These are phyloP conservation scores for Paraurostyla sp. DNA, from an alignment of 73 alveolate species.

Conservation along the genomic window DNA sequence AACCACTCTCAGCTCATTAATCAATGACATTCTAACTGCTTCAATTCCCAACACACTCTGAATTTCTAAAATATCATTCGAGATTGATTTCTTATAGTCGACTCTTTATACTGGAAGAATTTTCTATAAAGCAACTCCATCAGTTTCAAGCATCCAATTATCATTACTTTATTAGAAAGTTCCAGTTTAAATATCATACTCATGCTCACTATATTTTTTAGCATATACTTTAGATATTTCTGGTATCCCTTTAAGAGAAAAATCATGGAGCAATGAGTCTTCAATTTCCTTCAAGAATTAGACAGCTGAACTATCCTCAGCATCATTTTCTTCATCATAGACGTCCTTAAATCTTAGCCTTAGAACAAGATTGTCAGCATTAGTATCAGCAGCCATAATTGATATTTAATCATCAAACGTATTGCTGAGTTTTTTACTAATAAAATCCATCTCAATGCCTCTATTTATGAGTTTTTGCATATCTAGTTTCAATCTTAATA, in stretches of 20 bases:
- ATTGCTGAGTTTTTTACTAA: conserved; percentile 79
- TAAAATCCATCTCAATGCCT: conserved; percentile 80
- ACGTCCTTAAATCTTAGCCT: conserved; percentile 83
- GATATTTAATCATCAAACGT: conserved; percentile 66
- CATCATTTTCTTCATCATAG: conserved; percentile 68
- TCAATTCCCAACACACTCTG: conserved; percentile 89
- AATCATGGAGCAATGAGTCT: conserved; percentile 83
- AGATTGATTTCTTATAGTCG: conserved; percentile 85
- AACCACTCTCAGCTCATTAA: conserved; percentile 93
- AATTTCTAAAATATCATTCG: conserved; percentile 92
- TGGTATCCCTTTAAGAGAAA: conserved; percentile 93
- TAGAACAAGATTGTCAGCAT: conserved; percentile 80
- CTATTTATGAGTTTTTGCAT: conserved; percentile 73
- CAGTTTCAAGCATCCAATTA: conserved; percentile 98
- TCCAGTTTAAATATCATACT: conserved; percentile 80
- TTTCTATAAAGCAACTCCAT: conserved; percentile 92
- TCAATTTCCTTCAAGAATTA: conserved; percentile 78
- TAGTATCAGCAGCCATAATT: conserved; percentile 85
- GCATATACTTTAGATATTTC: conserved; percentile 94
- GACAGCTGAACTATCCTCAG: conserved; percentile 60
- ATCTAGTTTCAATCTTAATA: conserved; percentile 88
- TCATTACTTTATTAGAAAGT: conserved; percentile 74
- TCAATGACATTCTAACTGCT: conserved; percentile 92
- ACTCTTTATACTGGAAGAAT: conserved; percentile 84
- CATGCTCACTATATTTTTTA: conserved; percentile 78